phyloP scores from a whole-genome alignment of 73 alveolate genomes.

The Uronychia binucleata region DNA sequence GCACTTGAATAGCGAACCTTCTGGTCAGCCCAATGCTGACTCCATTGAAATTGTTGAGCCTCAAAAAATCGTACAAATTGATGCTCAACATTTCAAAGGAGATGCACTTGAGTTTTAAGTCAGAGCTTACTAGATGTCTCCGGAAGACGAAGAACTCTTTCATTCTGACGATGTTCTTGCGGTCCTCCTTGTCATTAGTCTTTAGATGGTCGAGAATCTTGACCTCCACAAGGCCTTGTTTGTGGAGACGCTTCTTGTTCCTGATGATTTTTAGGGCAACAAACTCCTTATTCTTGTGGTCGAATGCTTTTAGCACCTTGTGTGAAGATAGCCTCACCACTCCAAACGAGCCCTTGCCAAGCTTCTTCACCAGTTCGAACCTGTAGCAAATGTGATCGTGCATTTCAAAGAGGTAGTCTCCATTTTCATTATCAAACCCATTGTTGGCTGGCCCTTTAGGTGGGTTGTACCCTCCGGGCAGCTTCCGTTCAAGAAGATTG shows the following conservation, averaged over 20 bases:
- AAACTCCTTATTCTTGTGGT: constrained; percentile 64
- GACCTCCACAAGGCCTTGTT: constrained; percentile 64
- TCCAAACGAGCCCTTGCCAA: constrained; percentile 73
- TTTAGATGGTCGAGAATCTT: constrained; percentile 56
- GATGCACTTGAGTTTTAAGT: constrained; percentile 37
- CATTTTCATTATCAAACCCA: constrained; percentile 64
- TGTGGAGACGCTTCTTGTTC: constrained; percentile 40
- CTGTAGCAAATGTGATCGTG: constrained; percentile 61
- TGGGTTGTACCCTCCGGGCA: constrained; percentile 6
- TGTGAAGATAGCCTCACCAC: neutral
- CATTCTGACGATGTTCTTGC: constrained; percentile 54
- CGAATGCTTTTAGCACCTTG: constrained; percentile 61
- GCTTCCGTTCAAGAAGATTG: neutral
- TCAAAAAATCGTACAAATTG: constrained; percentile 39
- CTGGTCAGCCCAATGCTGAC: constrained; percentile 66
- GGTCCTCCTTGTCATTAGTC: constrained; percentile 66
- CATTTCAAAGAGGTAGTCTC: constrained; percentile 49
- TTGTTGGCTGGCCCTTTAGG: constrained; percentile 20
- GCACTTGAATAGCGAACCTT: constrained; percentile 82
- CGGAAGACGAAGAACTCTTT: constrained; percentile 57
- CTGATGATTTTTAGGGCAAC: constrained; percentile 70
- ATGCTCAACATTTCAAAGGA: constrained; percentile 59
- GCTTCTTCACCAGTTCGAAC: constrained; percentile 43
- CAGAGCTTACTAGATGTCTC: constrained; percentile 42
- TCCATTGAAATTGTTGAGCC: constrained; percentile 63